Conservation (phyloP, 805 yeast genomes). For the Blastobotrys mokoenaii region DNA sequence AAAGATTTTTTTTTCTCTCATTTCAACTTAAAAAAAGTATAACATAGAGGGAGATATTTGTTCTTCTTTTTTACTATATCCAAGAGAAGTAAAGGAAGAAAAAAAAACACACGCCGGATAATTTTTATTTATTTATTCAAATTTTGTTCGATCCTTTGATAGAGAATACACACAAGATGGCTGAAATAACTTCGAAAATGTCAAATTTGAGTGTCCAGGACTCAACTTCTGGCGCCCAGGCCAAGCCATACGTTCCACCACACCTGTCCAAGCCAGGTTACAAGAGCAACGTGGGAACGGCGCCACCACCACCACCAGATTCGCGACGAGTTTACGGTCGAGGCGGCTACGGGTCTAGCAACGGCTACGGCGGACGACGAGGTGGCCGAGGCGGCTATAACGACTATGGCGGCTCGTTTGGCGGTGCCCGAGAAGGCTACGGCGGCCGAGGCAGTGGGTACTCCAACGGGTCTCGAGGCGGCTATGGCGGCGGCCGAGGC, state of each 20-base stretch:
- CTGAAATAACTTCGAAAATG: conserved; percentile 51
- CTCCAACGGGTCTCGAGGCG: conserved; percentile 22
- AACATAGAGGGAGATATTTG: neutral
- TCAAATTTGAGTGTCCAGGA: conserved; percentile 45
- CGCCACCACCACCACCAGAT: conserved; percentile 1
- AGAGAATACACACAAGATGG: conserved; percentile 33
- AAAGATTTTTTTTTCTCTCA: neutral
- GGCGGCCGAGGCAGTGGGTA: conserved; percentile 18
- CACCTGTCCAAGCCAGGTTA: conserved; percentile 28
- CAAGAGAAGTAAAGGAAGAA: conserved; percentile 1
- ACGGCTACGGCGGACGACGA: conserved; percentile 10
- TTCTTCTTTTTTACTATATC: conserved; percentile 4
- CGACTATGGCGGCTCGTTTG: conserved; percentile 10
- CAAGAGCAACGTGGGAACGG: neutral
- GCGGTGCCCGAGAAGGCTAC: conserved; percentile 15
- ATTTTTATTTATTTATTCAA: neutral
- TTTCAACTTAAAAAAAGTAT: neutral
- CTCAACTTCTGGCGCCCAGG: conserved; percentile 10
- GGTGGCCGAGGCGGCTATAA: conserved; percentile 8
- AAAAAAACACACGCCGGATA: conserved; percentile 1
- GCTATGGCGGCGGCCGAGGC: conserved; percentile 24
- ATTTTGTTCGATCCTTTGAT: neutral
- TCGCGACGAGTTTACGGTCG: neutral
- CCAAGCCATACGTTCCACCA: conserved; percentile 46
- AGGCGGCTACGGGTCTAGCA: conserved; percentile 12